Base-by-base conservation (phyloP, 495 filamentous ascomycete genomes). In the Daldinia decipiens region DNA sequence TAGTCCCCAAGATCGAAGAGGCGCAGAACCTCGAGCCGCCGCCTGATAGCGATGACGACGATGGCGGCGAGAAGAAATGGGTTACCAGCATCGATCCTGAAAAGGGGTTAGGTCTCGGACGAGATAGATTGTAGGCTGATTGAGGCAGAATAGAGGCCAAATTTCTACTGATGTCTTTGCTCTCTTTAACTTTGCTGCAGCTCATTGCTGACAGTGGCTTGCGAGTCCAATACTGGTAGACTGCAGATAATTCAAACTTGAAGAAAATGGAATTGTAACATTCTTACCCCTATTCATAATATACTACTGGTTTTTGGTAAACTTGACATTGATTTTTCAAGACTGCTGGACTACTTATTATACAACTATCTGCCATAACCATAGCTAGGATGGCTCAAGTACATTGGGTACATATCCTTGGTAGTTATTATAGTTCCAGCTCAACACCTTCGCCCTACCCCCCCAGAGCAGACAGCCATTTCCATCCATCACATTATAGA, bases 1-100 rank as follows among this genome's bases (percentile, higher is more conserved):
- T 85, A 55, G 90, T 93, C 26, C 87, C 89, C 66, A 87, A 91
- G 72, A 82, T 84, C 36, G 85, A 91, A 75, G 73, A 79, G 56
- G 80, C 78, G 17, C 88, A 90, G 78, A 88, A 87, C 67, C 72
- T 82, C 7, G 57, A 66, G 67, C 76, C 65, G 12, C 68, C 77
- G 6, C 74, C 82, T 53, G 75, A 75, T 19, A 62, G 39, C 8
- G 9, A 39, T 13, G 47, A 15, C 9, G 54, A 13, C 9, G 57
- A 39, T 5, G 75, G 53, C 24, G 65, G 73, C 43, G 71, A 70
- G 68, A 70, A 27, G 61, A 68, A 8, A 29, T 69, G 32, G 43
- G 36, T 71, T 43, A 64, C 38, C 47, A 73, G 70, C 36, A 31
- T 68, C 21, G 36, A 39, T 26, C 43, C 47, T 11, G 50, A 31